A percentile compares a stretch with the other conserved stretches of the same genome.
These are phyloP conservation scores for Saitozyma podzolica DNA, from an alignment of 768 basidiomycete species.

Conservation along the genomic window DNA sequence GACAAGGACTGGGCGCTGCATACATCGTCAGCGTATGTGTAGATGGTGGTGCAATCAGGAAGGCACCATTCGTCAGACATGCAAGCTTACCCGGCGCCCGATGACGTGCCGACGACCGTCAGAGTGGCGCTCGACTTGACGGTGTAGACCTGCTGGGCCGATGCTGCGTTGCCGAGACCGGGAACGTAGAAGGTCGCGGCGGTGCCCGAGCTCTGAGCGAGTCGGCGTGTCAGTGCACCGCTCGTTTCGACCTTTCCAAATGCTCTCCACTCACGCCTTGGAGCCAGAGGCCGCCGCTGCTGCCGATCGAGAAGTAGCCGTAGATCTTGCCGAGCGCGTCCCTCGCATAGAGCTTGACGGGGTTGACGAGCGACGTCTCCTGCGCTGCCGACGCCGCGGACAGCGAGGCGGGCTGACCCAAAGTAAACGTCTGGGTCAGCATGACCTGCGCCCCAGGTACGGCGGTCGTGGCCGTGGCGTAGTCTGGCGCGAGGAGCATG, in stretches of 20 bases:
- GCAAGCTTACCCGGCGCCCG: no score
- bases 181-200: slow-evolving; percentile 1
- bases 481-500: not conserved
- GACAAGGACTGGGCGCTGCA: no score
- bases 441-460: not conserved
- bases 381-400: slow-evolving; percentile 1
- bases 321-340: not conserved
- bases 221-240: not conserved
- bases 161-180: not conserved
- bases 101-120: no score
- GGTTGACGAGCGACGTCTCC: not conserved
- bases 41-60: no score
- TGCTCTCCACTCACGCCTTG: not conserved
- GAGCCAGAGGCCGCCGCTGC: not conserved
- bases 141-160: not conserved
- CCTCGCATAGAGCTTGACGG: slow-evolving; percentile 1
- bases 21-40: no score
- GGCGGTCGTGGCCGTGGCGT: not conserved
- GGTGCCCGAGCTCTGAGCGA: not conserved
- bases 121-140: not conserved
- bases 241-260: no score
- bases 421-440: not conserved
- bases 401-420: not conserved
- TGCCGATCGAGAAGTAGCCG: not conserved
- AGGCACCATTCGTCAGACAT: no score